Percentiles rank a stretch among this genome's conserved stretches.
phyloP scores from a whole-genome alignment of 2,329 filamentous ascomycete genomes.

The Tolypocladium ophioglossoides region DNA sequence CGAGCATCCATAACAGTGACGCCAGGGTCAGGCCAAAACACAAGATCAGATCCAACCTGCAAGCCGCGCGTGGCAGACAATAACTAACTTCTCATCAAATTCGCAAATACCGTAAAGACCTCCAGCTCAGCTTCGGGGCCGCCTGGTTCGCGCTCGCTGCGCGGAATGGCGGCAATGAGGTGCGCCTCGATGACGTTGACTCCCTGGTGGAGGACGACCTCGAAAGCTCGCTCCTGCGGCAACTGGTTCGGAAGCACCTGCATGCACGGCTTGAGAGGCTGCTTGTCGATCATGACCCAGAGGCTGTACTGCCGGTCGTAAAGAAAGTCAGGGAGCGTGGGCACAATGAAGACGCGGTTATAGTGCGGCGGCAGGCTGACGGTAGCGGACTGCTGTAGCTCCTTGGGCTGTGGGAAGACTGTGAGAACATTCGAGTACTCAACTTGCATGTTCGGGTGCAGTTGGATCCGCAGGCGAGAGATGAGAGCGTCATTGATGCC shows the following conservation, averaged over 20 bases:
- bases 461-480: constrained; percentile 52
- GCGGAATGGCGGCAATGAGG: constrained; percentile 59
- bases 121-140: constrained; percentile 65
- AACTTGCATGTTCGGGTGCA: constrained; percentile 55
- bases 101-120: constrained; percentile 64
- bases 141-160: constrained; percentile 42
- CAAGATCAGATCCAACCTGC: background rate
- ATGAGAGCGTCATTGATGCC: constrained; percentile 53
- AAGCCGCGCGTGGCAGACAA: background rate
- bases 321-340: constrained; percentile 51
- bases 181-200: constrained; percentile 73
- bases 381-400: constrained; percentile 62
- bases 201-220: constrained; percentile 59
- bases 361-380: constrained; percentile 58
- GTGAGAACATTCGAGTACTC: constrained; percentile 52
- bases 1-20: background rate
- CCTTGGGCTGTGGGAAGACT: constrained; percentile 53
- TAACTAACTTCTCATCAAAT: constrained; percentile 40
- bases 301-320: constrained; percentile 64
- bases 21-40: background rate
- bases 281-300: constrained; percentile 61
- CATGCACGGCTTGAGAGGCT: constrained; percentile 39
- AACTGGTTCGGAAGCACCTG: constrained; percentile 45
- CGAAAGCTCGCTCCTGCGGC: constrained; percentile 58
- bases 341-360: constrained; percentile 60